These are phyloP conservation scores for Cladobotryum mycophilum DNA, from an alignment of 2,329 filamentous ascomycete genomes.

Conservation along the genomic window DNA sequence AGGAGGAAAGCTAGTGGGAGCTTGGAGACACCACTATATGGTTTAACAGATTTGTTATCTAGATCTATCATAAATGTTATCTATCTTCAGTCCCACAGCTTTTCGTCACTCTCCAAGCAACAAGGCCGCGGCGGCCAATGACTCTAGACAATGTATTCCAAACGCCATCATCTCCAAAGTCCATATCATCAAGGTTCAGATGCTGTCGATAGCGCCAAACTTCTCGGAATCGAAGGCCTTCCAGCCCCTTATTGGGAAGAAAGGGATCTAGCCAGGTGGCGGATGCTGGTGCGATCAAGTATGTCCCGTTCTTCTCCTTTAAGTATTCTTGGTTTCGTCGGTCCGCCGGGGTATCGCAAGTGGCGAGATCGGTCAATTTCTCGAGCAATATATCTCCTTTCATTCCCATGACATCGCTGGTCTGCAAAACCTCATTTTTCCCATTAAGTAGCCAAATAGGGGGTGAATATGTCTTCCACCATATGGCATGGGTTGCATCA, in stretches of 20 bases:
- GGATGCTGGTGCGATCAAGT: conserved; percentile 67
- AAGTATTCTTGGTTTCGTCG: conserved; percentile 49
- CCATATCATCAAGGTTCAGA: conserved; percentile 72
- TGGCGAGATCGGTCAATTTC: conserved; percentile 52
- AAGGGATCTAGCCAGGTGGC: conserved; percentile 64
- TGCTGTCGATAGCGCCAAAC: conserved; percentile 64
- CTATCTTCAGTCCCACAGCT: conserved; percentile 35
- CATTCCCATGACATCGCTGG: conserved; percentile 69
- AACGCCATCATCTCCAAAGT: conserved; percentile 71
- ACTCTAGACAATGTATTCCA: conserved; percentile 65
- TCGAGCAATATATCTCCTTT: conserved; percentile 53
- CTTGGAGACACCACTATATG: no score
- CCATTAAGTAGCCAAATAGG: conserved; percentile 75
- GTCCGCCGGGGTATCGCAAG: conserved; percentile 55
- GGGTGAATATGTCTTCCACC: conserved; percentile 84
- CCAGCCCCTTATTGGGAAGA: conserved; percentile 50
- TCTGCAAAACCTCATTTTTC: conserved; percentile 65
- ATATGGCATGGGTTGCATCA: conserved; percentile 63
- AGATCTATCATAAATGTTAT: no score
- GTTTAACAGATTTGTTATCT: no score
- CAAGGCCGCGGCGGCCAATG: conserved; percentile 55
- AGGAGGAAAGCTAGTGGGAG: no score
- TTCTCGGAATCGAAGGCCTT: conserved; percentile 59
- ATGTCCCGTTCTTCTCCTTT: conserved; percentile 58
- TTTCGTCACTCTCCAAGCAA: conserved; percentile 59